Base-by-base conservation (phyloP, 139 green algal genomes). In the Asterochloris erici region DNA sequence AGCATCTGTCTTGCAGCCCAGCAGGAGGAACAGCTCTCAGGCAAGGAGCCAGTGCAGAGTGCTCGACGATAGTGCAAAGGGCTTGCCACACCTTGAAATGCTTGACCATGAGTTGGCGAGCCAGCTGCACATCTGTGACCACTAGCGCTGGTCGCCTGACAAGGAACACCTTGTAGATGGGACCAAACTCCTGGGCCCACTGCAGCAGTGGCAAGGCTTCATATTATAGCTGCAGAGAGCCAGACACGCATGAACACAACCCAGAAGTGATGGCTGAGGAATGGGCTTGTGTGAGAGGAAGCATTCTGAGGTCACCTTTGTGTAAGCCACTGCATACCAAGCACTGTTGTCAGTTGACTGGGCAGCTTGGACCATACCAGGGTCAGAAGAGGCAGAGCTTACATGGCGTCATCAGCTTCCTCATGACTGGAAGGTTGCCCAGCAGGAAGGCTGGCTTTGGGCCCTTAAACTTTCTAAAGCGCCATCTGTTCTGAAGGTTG, bases 91-190 rank as follows among this genome's bases (percentile, higher is more conserved):
- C 19, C 21, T 26, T 21, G 66, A 71, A 26, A 2, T 71, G 66
- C 19, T 71, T 21, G 19, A 71, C 19, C 66, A 71, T 71, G 66
- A 26, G 19, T 26, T 71, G 66, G 2, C 66, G 66, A 71, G 19
- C 19, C 66, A 71, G 21, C 66, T 71, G 66, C 66, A 71, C 66
- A 10, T 24, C 66, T 13, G 60, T 70, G 21, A 26, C 68, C 60
- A 80, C 76, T 14, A 80, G 24, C 16, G 69, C 47, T 29, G 76
- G 76, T 62, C 68, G 54, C 9, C 60, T 61, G 12, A 80, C 76
- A 80, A 80, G 60, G 60, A 80, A 80, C 10, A 80, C 60, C 60
- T 70, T 80, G 60, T 70, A 80, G 23, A 26, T 80, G 60, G 68
- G 24, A 11, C 76, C 76, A 38, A 63, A 80, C 24, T 80, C n/a